Base-by-base conservation (phyloP, 179 eudicot genomes). In the Camellia oleifera region DNA sequence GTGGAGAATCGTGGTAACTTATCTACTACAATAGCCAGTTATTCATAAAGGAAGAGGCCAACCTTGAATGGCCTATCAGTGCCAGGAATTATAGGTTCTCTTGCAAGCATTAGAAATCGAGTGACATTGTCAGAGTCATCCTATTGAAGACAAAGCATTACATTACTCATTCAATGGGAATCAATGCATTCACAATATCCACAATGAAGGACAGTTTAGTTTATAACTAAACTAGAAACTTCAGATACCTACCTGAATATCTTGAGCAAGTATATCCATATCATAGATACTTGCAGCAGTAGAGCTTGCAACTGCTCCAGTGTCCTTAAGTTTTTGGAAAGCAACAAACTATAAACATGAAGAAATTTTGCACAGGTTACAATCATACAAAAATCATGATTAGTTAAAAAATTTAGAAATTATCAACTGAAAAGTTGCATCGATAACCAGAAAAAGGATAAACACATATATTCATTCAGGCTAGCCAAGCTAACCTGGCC, bases 41-140 rank as follows among this genome's bases (percentile, higher is more conserved):
- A 18, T 67, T 64, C 5, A 2, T 17, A 17, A 81, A 57, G 5
- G 50, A 14, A 10, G 18, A 40, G 11, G 52, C 80, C 62, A 80
- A 89, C 96, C 97, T 91, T 92, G 82, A 89, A 91, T 68, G 93
- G 90, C 77, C 77, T 85, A 73, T 82, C 89, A 26, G 75, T 81
- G 42, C 82, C 76, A 26, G 91, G 88, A 86, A 32, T 32, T 32
- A 32, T 32, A 32, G 40, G 40, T 32, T 32, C 40, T 32, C 40
- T 32, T 32, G 40, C 89, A 32, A 91, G 90, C 86, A 91, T 90
- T 73, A 91, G 70, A 81, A 91, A 91, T 72, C 92, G 85, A 81
- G 93, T 91, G 45, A 88, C 74, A 79, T 91, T 91, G 81, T 82
- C 85, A 7, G 88, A 76, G 79, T 88, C 85, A 86, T 91, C 94